Conservation (phyloP, 2,329 filamentous ascomycete species). For the Fusarium xylarioides region DNA sequence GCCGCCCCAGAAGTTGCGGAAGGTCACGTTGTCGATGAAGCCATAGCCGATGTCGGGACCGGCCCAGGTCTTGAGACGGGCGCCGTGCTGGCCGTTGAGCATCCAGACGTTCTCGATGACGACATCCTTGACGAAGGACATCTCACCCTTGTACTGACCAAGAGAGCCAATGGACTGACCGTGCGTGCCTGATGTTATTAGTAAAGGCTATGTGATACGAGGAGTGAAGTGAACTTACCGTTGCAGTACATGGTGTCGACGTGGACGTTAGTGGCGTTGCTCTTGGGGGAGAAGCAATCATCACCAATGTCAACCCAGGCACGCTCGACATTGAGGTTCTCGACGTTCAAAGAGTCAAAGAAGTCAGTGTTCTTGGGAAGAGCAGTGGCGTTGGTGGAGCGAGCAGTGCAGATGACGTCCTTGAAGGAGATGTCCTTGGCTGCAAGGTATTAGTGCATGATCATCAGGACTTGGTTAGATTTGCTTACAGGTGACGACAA, state of each 20-base stretch:
- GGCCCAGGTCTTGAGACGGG: constrained; percentile 40
- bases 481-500: constrained; percentile 36
- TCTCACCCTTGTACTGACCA: constrained; percentile 36
- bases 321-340: constrained; percentile 32
- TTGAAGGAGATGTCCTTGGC: constrained; percentile 36
- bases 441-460: background rate
- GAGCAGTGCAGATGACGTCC: constrained; percentile 38
- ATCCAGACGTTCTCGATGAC: constrained; percentile 42
- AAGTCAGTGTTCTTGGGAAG: constrained; percentile 41
- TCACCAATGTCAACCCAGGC: constrained; percentile 40
- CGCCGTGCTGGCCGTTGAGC: constrained; percentile 39
- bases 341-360: constrained; percentile 37
- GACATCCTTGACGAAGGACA: constrained; percentile 38
- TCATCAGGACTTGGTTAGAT: accelerated
- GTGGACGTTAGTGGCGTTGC: constrained; percentile 35
- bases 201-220: accelerated
- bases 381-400: constrained; percentile 36
- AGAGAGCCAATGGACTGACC: constrained; percentile 39
- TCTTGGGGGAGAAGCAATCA: constrained; percentile 41
- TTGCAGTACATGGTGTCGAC: constrained; percentile 41
- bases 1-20: constrained; percentile 40
- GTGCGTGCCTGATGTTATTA: constrained; percentile 15
- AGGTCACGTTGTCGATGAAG: constrained; percentile 39
- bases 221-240: background rate
- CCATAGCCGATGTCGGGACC: constrained; percentile 37